Conservation (phyloP, 306 rosid species). For the Sphenostylis stenocarpa region DNA sequence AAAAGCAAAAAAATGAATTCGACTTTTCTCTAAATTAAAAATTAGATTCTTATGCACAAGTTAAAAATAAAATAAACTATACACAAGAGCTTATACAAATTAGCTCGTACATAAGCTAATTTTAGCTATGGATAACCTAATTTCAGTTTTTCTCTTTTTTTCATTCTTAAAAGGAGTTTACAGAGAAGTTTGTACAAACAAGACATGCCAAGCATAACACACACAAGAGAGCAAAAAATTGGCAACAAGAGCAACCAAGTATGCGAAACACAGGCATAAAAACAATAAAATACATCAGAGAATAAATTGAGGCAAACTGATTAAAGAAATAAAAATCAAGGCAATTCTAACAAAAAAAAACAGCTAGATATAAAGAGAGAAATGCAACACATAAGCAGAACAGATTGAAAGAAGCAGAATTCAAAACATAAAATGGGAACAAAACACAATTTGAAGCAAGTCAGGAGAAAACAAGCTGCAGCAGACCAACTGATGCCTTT, state of each 20-base stretch:
- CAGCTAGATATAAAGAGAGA: background rate
- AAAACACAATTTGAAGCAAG: background rate
- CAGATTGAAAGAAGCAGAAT: conserved; percentile 1
- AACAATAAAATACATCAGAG: background rate
- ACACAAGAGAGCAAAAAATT: background rate
- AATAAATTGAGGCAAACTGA: background rate
- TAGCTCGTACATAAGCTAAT: no score
- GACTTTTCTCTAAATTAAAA: no score
- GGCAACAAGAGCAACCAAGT: background rate
- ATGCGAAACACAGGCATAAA: background rate
- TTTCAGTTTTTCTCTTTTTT: no score
- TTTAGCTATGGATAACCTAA: no score
- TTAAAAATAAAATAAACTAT: no score
- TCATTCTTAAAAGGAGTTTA: no score
- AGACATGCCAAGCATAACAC: background rate
- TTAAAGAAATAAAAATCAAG: background rate
- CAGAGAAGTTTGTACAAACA: no score
- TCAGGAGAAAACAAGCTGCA: background rate
- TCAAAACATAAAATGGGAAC: background rate
- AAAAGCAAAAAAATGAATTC: no score
- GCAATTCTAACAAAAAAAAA: background rate
- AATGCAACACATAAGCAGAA: background rate
- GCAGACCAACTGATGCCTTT: background rate
- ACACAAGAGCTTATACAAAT: no score
- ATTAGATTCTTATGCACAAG: no score